phyloP scores from a whole-genome alignment of 2,329 filamentous ascomycete genomes.

The Phaeosphaeria sp. region DNA sequence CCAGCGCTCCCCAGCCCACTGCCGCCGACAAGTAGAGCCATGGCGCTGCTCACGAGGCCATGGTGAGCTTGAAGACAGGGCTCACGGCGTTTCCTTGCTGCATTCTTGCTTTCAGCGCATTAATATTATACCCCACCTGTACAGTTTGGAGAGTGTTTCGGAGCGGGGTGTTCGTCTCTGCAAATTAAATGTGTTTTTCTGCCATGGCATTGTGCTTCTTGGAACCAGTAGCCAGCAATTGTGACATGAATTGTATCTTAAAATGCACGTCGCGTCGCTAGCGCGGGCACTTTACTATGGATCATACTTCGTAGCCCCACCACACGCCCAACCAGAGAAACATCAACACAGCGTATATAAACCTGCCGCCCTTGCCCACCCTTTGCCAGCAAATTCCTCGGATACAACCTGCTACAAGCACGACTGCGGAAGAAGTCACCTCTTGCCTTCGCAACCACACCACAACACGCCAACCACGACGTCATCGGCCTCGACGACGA shows the following conservation, averaged over 20 bases:
- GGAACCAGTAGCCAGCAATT: too few relatives aligned
- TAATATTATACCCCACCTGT: slow-evolving; percentile 45
- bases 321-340: not conserved
- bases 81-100: slow-evolving; percentile 6
- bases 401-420: not conserved
- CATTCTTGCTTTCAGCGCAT: slow-evolving; percentile 22
- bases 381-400: too few relatives aligned
- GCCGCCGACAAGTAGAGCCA: slow-evolving; percentile 24
- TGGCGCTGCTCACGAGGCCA: not conserved
- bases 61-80: not conserved
- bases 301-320: not conserved
- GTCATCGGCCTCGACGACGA: not conserved
- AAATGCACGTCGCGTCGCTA: not conserved
- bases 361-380: not conserved
- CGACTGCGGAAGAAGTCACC: not conserved
- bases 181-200: not conserved
- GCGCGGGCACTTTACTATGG: not conserved
- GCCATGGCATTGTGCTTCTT: too few relatives aligned
- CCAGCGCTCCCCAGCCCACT: slow-evolving; percentile 9
- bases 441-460: not conserved
- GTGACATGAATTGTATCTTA: not conserved
- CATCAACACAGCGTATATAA: not conserved
- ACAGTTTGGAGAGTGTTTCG: slow-evolving; percentile 22
- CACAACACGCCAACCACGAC: not conserved
- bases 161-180: slow-evolving; percentile 2